Percentiles rank a stretch among this genome's conserved stretches.
Evolutionary conservation across 352 stramenopile genomes (phyloP).

Genomic region (Phytopythium litorale): DNA sequence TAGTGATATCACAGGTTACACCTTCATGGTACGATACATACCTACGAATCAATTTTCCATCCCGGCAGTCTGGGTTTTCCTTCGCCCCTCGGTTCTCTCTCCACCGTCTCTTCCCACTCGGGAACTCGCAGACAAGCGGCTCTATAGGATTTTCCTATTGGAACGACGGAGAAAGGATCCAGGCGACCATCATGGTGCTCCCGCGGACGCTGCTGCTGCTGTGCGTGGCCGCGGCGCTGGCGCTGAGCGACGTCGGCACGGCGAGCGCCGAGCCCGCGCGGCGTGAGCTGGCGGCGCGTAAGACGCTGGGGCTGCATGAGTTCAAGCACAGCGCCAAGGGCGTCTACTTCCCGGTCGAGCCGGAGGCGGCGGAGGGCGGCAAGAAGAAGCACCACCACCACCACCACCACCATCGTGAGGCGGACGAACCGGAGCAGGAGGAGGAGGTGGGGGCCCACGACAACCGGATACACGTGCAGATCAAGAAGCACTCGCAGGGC

Average conservation of each 20-base stretch:
- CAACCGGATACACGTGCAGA: not conserved
- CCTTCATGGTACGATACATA: no score
- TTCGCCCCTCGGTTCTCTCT: no score
- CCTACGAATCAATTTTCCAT: no score
- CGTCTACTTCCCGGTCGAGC: not conserved
- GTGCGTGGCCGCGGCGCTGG: conserved; percentile 24
- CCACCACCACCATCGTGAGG: not conserved
- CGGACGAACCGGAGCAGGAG: not conserved
- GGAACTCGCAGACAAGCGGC: not conserved
- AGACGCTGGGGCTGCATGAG: not conserved
- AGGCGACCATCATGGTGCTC: conserved; percentile 37
- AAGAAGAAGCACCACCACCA: not conserved
- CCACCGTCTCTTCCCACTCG: no score
- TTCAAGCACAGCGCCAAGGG: conserved; percentile 1
- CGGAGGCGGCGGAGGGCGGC: not conserved
- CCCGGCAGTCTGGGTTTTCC: no score
- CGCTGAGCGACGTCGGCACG: conserved; percentile 22
- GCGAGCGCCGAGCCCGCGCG: conserved; percentile 4
- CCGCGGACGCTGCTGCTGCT: conserved; percentile 31
- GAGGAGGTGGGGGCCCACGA: not conserved
- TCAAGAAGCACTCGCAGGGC: conserved; percentile 2
- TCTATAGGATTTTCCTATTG: not conserved
- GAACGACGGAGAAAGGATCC: not conserved
- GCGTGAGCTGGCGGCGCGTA: not conserved
- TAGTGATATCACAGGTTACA: no score